phyloP scores from a whole-genome alignment of 2,329 filamentous ascomycete genomes.

The Paracorniculantispora psalliotae region DNA sequence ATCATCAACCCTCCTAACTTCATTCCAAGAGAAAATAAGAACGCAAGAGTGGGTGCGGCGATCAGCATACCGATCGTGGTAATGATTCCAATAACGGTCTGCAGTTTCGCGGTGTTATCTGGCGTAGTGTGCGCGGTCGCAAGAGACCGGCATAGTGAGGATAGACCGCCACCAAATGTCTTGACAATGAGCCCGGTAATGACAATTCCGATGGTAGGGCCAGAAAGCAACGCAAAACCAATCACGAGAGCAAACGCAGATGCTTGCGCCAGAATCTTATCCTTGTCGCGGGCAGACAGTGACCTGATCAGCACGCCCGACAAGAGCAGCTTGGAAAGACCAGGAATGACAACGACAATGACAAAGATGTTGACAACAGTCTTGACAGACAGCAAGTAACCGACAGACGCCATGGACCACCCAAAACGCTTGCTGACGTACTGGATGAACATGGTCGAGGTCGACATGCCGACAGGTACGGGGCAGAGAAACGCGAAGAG shows the following conservation, averaged over 20 bases:
- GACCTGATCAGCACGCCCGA: background rate
- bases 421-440: constrained; percentile 24
- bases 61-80: constrained; percentile 22
- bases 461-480: constrained; percentile 16
- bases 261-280: constrained; percentile 22
- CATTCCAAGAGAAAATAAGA: constrained; percentile 23
- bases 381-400: constrained; percentile 21
- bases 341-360: constrained; percentile 16
- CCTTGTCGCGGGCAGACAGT: constrained; percentile 19
- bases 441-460: constrained; percentile 19
- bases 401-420: constrained; percentile 20
- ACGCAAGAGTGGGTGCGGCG: constrained; percentile 23
- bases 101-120: constrained; percentile 23
- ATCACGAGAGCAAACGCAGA: constrained; percentile 19
- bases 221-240: constrained; percentile 21
- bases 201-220: constrained; percentile 17
- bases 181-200: constrained; percentile 20
- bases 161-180: constrained; percentile 19
- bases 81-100: constrained; percentile 25
- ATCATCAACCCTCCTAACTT: constrained; percentile 20
- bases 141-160: constrained; percentile 20
- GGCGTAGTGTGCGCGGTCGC: constrained; percentile 16
- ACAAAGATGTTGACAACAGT: constrained; percentile 20
- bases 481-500: constrained; percentile 17
- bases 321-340: constrained; percentile 15